phyloP scores from a whole-genome alignment of 192 early-diverging fungal species.

The Linnemannia schmuckeri region DNA sequence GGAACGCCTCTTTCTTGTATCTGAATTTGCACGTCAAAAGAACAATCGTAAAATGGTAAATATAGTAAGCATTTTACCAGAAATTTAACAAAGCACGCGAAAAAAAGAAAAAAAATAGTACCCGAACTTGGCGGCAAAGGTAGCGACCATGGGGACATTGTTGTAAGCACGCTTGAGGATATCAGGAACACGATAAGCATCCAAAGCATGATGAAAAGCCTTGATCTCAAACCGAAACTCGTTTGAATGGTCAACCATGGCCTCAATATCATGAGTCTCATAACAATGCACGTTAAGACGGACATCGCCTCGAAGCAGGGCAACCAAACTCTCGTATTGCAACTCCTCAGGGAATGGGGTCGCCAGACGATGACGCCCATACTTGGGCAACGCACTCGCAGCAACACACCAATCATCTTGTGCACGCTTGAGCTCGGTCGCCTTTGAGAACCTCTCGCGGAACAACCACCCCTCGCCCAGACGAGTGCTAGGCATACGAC shows the following conservation, averaged over 20 bases:
- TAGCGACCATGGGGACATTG: slow-evolving; percentile 73
- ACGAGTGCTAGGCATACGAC: slow-evolving; percentile 49
- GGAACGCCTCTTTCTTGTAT: slow-evolving; percentile 82
- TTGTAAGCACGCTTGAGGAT: slow-evolving; percentile 64
- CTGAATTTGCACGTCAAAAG: neutral
- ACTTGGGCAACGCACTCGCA: slow-evolving; percentile 3
- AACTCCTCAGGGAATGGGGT: slow-evolving; percentile 70
- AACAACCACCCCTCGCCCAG: slow-evolving; percentile 76
- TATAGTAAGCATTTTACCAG: too few relatives aligned
- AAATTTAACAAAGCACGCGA: neutral
- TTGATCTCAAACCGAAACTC: slow-evolving; percentile 79
- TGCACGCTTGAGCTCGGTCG: slow-evolving; percentile 52
- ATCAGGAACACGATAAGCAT: slow-evolving; percentile 75
- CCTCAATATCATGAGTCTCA: slow-evolving; percentile 76
- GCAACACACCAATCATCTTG: slow-evolving; percentile 63
- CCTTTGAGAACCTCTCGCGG: slow-evolving; percentile 66
- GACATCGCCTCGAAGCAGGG: slow-evolving; percentile 74
- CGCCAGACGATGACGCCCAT: slow-evolving; percentile 50
- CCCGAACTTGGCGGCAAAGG: slow-evolving; percentile 71
- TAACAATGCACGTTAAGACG: slow-evolving; percentile 78
- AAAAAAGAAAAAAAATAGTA: neutral
- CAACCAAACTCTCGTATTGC: slow-evolving; percentile 68
- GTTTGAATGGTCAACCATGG: slow-evolving; percentile 72
- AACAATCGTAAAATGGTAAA: neutral
- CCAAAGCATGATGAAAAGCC: slow-evolving; percentile 80